Evolutionary conservation across 2,329 filamentous ascomycete species (phyloP).

Genomic region (Chrysoporthe cubensis): DNA sequence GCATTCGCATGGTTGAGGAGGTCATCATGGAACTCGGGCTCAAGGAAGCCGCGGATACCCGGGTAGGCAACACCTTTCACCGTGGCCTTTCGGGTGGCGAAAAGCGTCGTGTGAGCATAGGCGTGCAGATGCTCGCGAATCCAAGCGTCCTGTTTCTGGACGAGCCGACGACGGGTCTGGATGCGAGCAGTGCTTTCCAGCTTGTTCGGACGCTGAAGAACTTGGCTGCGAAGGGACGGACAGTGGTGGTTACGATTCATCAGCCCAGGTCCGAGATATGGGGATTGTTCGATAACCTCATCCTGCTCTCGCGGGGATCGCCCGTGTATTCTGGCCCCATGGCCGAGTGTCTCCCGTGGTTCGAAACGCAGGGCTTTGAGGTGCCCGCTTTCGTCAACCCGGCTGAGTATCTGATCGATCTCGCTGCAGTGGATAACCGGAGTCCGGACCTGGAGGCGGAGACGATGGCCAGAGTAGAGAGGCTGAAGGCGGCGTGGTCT

Average conservation of each 20-base stretch:
- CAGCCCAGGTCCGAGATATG: constrained; percentile 81
- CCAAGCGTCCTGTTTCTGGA: constrained; percentile 79
- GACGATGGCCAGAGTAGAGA: constrained; percentile 63
- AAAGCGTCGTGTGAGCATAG: constrained; percentile 76
- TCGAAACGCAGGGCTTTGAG: constrained; percentile 61
- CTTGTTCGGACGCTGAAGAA: constrained; percentile 71
- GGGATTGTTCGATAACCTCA: constrained; percentile 73
- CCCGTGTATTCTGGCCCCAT: constrained; percentile 70
- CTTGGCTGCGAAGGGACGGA: constrained; percentile 69
- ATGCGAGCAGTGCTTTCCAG: constrained; percentile 77
- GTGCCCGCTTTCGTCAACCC: constrained; percentile 77
- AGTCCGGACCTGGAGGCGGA: constrained; percentile 66
- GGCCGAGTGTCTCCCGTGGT: constrained; percentile 65
- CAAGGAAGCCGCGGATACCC: constrained; percentile 76
- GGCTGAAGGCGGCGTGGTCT: constrained; percentile 64
- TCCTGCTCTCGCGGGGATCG: constrained; percentile 69
- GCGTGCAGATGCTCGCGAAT: constrained; percentile 78
- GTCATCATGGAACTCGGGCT: constrained; percentile 76
- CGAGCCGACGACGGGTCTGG: constrained; percentile 77
- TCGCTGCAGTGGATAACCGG: constrained; percentile 74
- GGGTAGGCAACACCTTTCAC: constrained; percentile 71
- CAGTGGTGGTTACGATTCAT: constrained; percentile 75
- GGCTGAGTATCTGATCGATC: constrained; percentile 75
- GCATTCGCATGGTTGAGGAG: constrained; percentile 69
- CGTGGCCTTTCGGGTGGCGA: constrained; percentile 80